Evolutionary conservation across 805 yeast species (phyloP), one percentile per base, ranked within the genome.

Genomic region (Clavispora santaluciae): DNA sequence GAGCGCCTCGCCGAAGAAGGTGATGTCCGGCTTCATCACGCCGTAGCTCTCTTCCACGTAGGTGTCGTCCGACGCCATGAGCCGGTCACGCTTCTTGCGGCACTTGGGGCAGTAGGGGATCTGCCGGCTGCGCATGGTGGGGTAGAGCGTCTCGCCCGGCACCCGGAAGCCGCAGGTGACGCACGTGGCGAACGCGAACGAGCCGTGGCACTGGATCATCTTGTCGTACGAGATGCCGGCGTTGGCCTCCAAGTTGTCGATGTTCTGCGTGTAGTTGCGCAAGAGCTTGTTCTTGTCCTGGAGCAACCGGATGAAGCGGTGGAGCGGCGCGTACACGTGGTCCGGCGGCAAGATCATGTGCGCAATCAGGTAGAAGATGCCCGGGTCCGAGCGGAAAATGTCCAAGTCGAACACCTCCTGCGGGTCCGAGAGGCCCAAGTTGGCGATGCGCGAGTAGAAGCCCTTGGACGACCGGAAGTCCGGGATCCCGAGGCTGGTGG

Each of bases 391-490:
- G 49, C 72, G 71, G 65, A 89, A 89, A n/a, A 78, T 70, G 18
- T 71, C 71, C 34, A 85, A 64, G 54, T 86, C 87, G 60, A 89
- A 89, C 33, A 88, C 96, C 52, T 86, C 91, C 57, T 89, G 96
- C 0, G 97, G 96, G 53, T 89, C 96, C 37, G 74, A 76, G 24
- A 89, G 63, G 0, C 93, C 90, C 41, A 86, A 61, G 52, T 76
- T 74, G 39, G 73, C 72, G 50, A 90, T 73, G 53, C 75, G 76
- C 1, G 86, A 72, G 61, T 89, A 89, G 40, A 89, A 75, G 36
- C 97, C 97, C 48, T 81, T 73, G n/a, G 86, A 79, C 0, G 96
- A 87, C 57, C 97, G 74, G 64, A 89, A 88, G 63, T 88, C 96
- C 0, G 96, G 96, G 40, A 88, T 89, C 6, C 96, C 96, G 40